Conservation (phyloP, 2,329 filamentous ascomycete species). For the Conoideocrella luteorostrata region DNA sequence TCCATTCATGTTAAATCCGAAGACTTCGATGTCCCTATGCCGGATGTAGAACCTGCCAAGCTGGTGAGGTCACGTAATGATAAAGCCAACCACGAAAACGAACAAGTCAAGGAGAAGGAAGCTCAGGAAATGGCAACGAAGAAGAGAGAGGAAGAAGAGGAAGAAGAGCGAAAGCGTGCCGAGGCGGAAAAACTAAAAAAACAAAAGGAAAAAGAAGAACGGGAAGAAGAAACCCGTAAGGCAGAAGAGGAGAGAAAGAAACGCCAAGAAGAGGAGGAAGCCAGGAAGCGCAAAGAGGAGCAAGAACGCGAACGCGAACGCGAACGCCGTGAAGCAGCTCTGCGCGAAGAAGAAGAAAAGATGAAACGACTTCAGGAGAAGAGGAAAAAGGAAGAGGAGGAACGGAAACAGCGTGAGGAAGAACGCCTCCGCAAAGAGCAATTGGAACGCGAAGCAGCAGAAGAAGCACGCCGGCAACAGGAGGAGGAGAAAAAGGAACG, state of each 20-base stretch:
- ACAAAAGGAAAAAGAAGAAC: conserved; percentile 23
- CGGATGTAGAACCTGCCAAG: conserved; percentile 34
- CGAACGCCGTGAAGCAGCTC: conserved; percentile 26
- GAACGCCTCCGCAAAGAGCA: conserved; percentile 39
- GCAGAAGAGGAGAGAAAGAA: conserved; percentile 28
- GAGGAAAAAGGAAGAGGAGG: conserved; percentile 30
- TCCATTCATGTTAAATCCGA: conserved; percentile 52
- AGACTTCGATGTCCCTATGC: conserved; percentile 51
- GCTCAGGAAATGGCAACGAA: conserved; percentile 28
- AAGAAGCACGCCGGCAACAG: conserved; percentile 41
- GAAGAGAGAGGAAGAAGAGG: conserved; percentile 7
- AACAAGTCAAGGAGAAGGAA: conserved; percentile 23
- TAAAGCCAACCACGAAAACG: conserved; percentile 19
- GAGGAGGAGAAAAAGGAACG: conserved; percentile 46
- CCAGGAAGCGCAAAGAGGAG: conserved; percentile 21
- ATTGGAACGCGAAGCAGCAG: conserved; percentile 40
- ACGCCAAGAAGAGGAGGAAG: conserved; percentile 27
- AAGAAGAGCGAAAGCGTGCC: conserved; percentile 25
- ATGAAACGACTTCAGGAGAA: conserved; percentile 32
- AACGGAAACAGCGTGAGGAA: conserved; percentile 35
- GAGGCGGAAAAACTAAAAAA: conserved; percentile 31
- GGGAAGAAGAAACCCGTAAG: conserved; percentile 24
- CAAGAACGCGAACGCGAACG: conserved; percentile 24
- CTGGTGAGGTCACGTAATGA: conserved; percentile 17
- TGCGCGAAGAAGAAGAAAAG: conserved; percentile 30